phyloP scores from a whole-genome alignment of 495 filamentous ascomycete species.

The Penicillium ochrochloron region DNA sequence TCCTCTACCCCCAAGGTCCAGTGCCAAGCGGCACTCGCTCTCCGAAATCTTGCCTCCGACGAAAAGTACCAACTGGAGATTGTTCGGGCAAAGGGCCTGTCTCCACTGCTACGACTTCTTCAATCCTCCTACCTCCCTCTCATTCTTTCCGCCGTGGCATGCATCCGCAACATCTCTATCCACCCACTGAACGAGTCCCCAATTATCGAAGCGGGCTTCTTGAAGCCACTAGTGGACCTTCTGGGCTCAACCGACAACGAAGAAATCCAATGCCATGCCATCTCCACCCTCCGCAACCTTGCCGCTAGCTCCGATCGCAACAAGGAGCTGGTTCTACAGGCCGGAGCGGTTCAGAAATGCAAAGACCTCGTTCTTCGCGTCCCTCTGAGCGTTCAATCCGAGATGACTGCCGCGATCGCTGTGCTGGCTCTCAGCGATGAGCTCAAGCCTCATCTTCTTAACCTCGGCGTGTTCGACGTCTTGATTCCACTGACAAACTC shows the following conservation, averaged over 20 bases:
- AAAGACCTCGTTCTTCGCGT: constrained; percentile 95
- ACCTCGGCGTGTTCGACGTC: constrained; percentile 94
- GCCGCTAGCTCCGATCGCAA: constrained; percentile 96
- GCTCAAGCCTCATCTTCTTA: constrained; percentile 87
- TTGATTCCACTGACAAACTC: constrained; percentile 94
- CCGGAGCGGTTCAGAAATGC: constrained; percentile 97
- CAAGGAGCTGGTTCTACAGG: constrained; percentile 94
- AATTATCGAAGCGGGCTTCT: constrained; percentile 95
- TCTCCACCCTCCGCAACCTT: constrained; percentile 93
- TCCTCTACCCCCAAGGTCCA: constrained; percentile 97
- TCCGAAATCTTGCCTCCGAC: constrained; percentile 94
- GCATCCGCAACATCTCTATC: constrained; percentile 98
- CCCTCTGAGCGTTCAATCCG: constrained; percentile 91
- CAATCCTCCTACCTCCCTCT: constrained; percentile 94
- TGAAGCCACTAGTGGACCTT: constrained; percentile 90
- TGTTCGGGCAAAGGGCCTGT: constrained; percentile 82
- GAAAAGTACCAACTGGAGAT: constrained; percentile 99
- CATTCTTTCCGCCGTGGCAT: constrained; percentile 95
- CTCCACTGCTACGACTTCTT: constrained; percentile 82
- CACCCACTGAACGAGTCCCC: constrained; percentile 99
- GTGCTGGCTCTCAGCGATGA: constrained; percentile 97
- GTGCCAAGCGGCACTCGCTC: constrained; percentile 92
- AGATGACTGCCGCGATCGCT: constrained; percentile 98
- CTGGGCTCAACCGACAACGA: constrained; percentile 96
- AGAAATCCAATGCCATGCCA: constrained; percentile 98